phyloP scores from a whole-genome alignment of 371 early-diverging fungal genomes.

The Lichtheimia ornata region DNA sequence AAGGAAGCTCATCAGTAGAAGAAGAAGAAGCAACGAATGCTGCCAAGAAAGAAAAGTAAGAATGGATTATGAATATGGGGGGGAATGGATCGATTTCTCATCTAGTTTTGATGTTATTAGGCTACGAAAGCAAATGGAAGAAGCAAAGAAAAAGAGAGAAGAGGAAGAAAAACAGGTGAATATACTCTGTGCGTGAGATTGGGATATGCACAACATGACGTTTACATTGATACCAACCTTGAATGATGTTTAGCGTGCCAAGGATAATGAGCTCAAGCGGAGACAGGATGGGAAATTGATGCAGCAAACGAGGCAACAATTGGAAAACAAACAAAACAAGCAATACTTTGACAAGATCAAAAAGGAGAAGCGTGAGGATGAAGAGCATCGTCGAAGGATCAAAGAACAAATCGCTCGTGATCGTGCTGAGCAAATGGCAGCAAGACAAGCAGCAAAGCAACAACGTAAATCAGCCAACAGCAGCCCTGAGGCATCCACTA shows the following conservation, averaged over 20 bases:
- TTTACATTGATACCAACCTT: too few species aligned
- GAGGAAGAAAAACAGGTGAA: slow-evolving; percentile 37
- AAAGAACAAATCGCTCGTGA: slow-evolving; percentile 49
- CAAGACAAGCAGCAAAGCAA: slow-evolving; percentile 14
- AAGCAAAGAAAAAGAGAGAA: slow-evolving; percentile 32
- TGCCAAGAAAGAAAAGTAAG: slow-evolving; percentile 25
- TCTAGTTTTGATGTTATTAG: slow-evolving; percentile 14
- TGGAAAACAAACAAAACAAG: slow-evolving; percentile 32
- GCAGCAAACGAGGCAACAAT: slow-evolving; percentile 27
- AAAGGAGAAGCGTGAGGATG: slow-evolving; percentile 43
- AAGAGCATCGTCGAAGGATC: slow-evolving; percentile 39
- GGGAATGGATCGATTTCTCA: not conserved
- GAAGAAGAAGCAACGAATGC: not conserved
- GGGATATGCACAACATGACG: too few species aligned
- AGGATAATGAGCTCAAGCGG: slow-evolving; percentile 40
- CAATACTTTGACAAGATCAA: slow-evolving; percentile 39
- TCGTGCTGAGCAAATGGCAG: slow-evolving; percentile 38
- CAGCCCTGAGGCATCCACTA: too few species aligned
- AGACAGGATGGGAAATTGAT: slow-evolving; percentile 37
- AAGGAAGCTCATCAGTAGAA: not conserved
- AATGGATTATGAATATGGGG: not conserved
- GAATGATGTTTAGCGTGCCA: not conserved
- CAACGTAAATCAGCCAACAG: not conserved
- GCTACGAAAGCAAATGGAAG: slow-evolving; percentile 37
- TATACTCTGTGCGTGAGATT: too few species aligned